These are phyloP conservation scores for Marasmius tenuissimus DNA, from an alignment of 1,284 basidiomycete genomes.

Conservation along the genomic window DNA sequence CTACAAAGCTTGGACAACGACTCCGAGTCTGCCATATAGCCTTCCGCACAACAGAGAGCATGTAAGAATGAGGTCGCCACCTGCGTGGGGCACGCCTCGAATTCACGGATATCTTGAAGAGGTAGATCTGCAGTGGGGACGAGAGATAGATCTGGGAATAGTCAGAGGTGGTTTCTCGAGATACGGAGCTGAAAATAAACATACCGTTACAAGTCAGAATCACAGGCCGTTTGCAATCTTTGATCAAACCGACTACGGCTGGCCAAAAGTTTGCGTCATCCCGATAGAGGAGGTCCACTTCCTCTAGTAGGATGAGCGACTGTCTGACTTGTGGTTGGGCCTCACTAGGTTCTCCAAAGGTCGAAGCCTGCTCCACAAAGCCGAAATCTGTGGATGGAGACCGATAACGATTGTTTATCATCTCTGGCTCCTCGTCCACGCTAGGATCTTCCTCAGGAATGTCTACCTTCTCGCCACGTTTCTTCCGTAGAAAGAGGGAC, in stretches of 20 bases:
- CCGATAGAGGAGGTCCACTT: slow-evolving; percentile 91
- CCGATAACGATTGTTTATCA: neutral
- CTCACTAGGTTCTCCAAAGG: neutral
- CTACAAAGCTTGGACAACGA: slow-evolving; percentile 36
- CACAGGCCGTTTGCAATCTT: slow-evolving; percentile 81
- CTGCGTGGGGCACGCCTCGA: slow-evolving; percentile 56
- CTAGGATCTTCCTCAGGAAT: neutral
- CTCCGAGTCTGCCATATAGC: slow-evolving; percentile 39
- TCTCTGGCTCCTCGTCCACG: neutral
- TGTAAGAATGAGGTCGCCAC: slow-evolving; percentile 76
- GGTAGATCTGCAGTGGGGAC: slow-evolving; percentile 76
- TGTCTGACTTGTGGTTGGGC: slow-evolving; percentile 51
- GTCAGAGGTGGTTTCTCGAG: slow-evolving; percentile 1
- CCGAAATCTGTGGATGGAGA: slow-evolving; percentile 20
- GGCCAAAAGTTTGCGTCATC: slow-evolving; percentile 94
- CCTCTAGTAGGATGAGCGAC: slow-evolving; percentile 93
- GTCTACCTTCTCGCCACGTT: neutral
- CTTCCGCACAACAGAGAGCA: slow-evolving; percentile 61
- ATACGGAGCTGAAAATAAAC: slow-evolving; percentile 25
- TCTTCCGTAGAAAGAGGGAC: neutral
- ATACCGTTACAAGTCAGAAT: slow-evolving; percentile 92
- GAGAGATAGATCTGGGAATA: slow-evolving; percentile 59
- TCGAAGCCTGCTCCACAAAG: slow-evolving; percentile 13
- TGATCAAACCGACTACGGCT: slow-evolving; percentile 77
- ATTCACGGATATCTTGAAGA: slow-evolving; percentile 72